A percentile compares a stretch with the other conserved stretches of the same genome.
phyloP scores from a whole-genome alignment of 331 rosid species.

The Quercus lobata region DNA sequence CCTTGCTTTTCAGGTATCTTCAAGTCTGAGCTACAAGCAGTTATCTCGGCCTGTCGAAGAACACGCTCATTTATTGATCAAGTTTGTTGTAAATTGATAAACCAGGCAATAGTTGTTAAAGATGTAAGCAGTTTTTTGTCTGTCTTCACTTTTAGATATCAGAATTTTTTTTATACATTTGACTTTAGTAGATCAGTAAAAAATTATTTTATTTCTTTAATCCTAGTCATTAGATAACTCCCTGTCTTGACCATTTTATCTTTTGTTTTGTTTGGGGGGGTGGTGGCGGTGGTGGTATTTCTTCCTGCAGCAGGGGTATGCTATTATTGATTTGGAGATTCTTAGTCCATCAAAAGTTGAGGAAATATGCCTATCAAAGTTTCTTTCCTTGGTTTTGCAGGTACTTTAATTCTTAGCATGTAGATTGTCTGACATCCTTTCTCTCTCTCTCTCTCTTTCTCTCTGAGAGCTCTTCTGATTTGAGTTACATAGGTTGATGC shows the following conservation, averaged over 20 bases:
- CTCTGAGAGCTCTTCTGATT: not conserved
- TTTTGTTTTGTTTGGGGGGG: slow-evolving; percentile 8
- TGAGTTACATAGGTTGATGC: not conserved
- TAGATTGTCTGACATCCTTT: not conserved
- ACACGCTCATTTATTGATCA: slow-evolving; percentile 65
- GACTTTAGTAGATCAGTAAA: not conserved
- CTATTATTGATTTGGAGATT: slow-evolving; percentile 64
- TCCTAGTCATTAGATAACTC: slow-evolving; percentile 7
- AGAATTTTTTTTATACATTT: not conserved
- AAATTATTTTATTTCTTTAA: not conserved
- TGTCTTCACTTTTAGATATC: not conserved
- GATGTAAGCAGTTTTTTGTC: slow-evolving; percentile 50
- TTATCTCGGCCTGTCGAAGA: slow-evolving; percentile 66
- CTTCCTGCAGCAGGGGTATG: slow-evolving; percentile 78
- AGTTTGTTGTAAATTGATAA: slow-evolving; percentile 43
- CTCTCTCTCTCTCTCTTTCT: not conserved
- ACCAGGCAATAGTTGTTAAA: slow-evolving; percentile 42
- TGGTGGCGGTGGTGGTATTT: not conserved
- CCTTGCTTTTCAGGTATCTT: slow-evolving; percentile 48
- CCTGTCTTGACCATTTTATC: not conserved
- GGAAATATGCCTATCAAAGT: slow-evolving; percentile 63
- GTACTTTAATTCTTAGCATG: slow-evolving; percentile 35
- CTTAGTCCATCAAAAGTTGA: slow-evolving; percentile 46
- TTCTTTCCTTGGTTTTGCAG: slow-evolving; percentile 67
- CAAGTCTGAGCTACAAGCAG: slow-evolving; percentile 70